Percentiles rank a stretch among this genome's conserved stretches.
These are phyloP conservation scores for Coniochaeta prunicola DNA, from an alignment of 2,329 filamentous ascomycete species.

Conservation along the genomic window DNA sequence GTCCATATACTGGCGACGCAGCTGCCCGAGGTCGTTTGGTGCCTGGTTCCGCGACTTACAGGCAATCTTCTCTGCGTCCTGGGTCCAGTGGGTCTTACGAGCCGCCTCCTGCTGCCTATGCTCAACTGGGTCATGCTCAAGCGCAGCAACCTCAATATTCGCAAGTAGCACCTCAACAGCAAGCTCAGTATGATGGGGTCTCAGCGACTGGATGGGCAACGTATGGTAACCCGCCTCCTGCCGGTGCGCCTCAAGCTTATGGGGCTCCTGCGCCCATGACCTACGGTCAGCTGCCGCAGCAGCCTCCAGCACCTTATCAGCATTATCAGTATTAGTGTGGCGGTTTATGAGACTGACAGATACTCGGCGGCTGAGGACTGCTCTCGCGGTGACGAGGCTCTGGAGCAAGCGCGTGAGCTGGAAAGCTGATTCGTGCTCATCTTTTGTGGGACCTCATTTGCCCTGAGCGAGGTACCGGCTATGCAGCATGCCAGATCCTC, in stretches of 20 bases:
- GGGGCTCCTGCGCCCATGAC: constrained; percentile 3
- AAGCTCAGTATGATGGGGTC: constrained; percentile 7
- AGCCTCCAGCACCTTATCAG: constrained; percentile 5
- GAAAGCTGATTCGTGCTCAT: background rate
- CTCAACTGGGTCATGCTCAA: constrained; percentile 7
- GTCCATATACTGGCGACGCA: constrained; percentile 4
- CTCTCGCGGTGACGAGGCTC: background rate
- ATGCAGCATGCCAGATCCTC: background rate
- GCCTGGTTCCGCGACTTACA: constrained; percentile 32
- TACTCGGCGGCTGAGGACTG: background rate
- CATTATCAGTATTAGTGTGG: constrained; percentile 6
- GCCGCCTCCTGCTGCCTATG: constrained; percentile 26
- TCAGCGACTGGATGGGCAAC: constrained; percentile 6
- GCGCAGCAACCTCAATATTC: background rate
- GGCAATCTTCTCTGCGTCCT: constrained; percentile 44
- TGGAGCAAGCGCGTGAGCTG: background rate
- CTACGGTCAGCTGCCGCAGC: constrained; percentile 7
- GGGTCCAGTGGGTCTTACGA: constrained; percentile 37
- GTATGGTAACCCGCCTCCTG: constrained; percentile 8
- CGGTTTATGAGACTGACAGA: background rate
- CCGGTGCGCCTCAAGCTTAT: constrained; percentile 2
- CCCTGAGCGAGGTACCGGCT: background rate
- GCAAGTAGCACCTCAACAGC: constrained; percentile 7
- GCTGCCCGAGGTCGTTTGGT: constrained; percentile 6
- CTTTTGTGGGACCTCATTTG: background rate